Evolutionary conservation across 768 basidiomycete genomes (phyloP).

Genomic region (Amanita pallidorosea): DNA sequence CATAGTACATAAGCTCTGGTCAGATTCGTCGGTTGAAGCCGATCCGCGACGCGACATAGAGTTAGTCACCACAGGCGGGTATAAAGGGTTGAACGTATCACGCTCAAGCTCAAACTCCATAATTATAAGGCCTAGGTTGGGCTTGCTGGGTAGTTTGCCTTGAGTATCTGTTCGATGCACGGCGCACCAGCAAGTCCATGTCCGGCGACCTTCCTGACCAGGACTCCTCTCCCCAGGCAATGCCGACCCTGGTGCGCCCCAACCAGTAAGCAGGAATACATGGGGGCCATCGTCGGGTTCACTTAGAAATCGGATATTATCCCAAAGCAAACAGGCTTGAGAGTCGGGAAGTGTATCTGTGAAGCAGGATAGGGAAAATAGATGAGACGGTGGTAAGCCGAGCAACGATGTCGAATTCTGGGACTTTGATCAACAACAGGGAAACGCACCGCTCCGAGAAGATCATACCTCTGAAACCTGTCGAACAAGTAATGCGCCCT

Average conservation of each 20-base stretch:
- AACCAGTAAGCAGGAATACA: conserved; percentile 62
- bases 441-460: background rate
- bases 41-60: background rate
- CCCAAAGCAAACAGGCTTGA: conserved; percentile 59
- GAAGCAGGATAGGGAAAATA: conserved; percentile 67
- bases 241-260: conserved; percentile 52
- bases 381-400: conserved; percentile 57
- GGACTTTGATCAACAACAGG: background rate
- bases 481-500: conserved; percentile 48
- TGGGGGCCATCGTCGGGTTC: conserved; percentile 50
- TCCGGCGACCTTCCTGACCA: conserved; percentile 22
- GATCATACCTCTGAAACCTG: conserved; percentile 68
- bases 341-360: conserved; percentile 55
- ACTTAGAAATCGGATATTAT: conserved; percentile 59
- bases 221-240: conserved; percentile 12
- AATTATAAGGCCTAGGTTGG: conserved; percentile 33
- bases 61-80: conserved; percentile 25
- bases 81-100: conserved; percentile 62
- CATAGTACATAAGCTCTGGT: background rate
- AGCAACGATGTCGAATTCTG: conserved; percentile 71
- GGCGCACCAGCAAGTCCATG: conserved; percentile 66
- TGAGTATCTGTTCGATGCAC: conserved; percentile 36
- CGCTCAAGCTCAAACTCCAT: conserved; percentile 76
- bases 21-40: background rate
- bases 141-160: conserved; percentile 5